Percentiles rank a stretch among this genome's conserved stretches.
Conservation (phyloP, 441 rosid species). For the Jatropha multifida region DNA sequence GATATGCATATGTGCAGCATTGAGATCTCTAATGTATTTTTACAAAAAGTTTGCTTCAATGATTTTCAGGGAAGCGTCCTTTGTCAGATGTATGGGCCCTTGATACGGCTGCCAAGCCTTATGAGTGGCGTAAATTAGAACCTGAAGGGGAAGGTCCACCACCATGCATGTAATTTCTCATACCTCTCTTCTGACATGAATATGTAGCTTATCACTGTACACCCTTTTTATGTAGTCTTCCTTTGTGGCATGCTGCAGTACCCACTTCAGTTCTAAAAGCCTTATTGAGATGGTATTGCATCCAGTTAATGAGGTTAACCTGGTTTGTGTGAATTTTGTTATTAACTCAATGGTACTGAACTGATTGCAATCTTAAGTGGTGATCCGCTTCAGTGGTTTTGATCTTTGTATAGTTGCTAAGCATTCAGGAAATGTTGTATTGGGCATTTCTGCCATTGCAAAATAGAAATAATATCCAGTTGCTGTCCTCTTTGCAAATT, state of each 20-base stretch:
- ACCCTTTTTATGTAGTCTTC: neutral
- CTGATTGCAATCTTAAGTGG: no score
- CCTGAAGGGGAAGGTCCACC: constrained; percentile 99
- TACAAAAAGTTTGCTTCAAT: constrained; percentile 20
- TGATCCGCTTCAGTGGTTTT: no score
- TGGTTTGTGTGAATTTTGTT: neutral
- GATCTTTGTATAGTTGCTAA: no score
- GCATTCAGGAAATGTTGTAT: neutral
- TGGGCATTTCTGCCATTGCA: neutral
- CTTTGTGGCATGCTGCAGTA: neutral
- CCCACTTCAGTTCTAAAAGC: neutral
- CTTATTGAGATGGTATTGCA: neutral
- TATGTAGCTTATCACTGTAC: no score
- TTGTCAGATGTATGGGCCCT: constrained; percentile 99
- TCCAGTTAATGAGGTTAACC: neutral
- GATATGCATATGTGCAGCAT: neutral
- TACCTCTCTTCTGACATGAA: no score
- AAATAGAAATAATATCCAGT: neutral
- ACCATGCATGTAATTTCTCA: constrained; percentile 76
- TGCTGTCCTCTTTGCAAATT: neutral
- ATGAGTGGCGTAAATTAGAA: constrained; percentile 99
- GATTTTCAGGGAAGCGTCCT: constrained; percentile 81
- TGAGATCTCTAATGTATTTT: constrained; percentile 14
- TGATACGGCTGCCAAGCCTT: constrained; percentile 99
- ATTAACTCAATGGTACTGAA: no score